These are phyloP conservation scores for Westerdykella aurantiaca DNA, from an alignment of 2,329 filamentous ascomycete species.

Conservation along the genomic window DNA sequence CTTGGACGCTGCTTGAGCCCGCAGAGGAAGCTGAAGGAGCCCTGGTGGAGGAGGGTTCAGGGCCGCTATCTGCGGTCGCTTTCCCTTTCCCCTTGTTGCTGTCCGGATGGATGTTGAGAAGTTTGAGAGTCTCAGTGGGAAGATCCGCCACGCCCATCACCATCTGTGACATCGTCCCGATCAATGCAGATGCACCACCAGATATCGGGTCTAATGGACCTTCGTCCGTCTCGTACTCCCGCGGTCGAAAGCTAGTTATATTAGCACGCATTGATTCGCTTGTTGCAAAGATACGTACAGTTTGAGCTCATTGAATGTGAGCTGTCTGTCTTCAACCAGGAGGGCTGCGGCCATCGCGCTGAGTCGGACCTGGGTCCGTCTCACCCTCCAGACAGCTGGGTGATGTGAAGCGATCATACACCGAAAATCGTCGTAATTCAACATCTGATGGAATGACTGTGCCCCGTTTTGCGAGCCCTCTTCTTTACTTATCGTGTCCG, in stretches of 20 bases:
- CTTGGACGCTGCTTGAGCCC: too few species aligned
- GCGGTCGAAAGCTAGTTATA: constrained; percentile 27
- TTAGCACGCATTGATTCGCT: constrained; percentile 6
- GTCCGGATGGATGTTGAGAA: constrained; percentile 42
- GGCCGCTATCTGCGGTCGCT: background rate
- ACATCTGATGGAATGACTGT: constrained; percentile 36
- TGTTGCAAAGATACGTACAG: constrained; percentile 20
- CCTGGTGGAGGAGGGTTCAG: too few species aligned
- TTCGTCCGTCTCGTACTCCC: constrained; percentile 37
- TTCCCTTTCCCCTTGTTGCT: constrained; percentile 24
- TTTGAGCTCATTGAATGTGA: constrained; percentile 35
- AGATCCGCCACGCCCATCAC: constrained; percentile 77
- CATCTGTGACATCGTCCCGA: constrained; percentile 77
- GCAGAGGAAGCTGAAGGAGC: too few species aligned
- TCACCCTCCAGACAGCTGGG: constrained; percentile 37
- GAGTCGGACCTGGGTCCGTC: constrained; percentile 32
- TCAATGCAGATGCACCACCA: constrained; percentile 62
- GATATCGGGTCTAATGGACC: constrained; percentile 38
- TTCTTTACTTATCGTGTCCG: constrained; percentile 35
- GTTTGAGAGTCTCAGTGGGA: constrained; percentile 51
- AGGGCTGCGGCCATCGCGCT: constrained; percentile 36
- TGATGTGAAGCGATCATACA: constrained; percentile 29
- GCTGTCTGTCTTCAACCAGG: constrained; percentile 32
- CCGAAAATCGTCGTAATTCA: constrained; percentile 34
- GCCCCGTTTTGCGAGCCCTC: constrained; percentile 34